Evolutionary conservation across 352 stramenopile genomes (phyloP).

Genomic region (Globisporangium megalacanthum): DNA sequence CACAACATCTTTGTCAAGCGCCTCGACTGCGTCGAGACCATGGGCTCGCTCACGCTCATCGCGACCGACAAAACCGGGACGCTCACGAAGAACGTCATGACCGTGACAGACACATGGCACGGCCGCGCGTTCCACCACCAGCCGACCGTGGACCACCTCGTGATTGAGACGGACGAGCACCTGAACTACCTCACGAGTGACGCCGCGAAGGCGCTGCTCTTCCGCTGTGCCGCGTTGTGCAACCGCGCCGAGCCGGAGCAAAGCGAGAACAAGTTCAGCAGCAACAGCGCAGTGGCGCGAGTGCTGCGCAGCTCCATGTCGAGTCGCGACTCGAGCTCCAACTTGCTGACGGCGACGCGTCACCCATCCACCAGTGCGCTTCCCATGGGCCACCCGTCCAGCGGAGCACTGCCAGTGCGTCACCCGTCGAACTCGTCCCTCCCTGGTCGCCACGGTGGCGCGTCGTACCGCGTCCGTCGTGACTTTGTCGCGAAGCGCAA

Average conservation of each 20-base stretch:
- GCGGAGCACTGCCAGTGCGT: too few relatives aligned
- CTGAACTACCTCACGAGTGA: too few relatives aligned
- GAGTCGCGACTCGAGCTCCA: not conserved
- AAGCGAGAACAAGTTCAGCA: not conserved
- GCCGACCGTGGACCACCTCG: too few relatives aligned
- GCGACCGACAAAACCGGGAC: too few relatives aligned
- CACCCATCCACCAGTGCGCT: too few relatives aligned
- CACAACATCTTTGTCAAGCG: slow-evolving; percentile 13
- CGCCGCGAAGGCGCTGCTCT: too few relatives aligned
- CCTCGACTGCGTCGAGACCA: too few relatives aligned
- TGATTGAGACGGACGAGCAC: too few relatives aligned
- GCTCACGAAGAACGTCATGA: too few relatives aligned
- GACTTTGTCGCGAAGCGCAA: slow-evolving; percentile 23
- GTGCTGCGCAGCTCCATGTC: not conserved
- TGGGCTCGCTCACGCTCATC: too few relatives aligned
- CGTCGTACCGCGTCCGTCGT: slow-evolving; percentile 15
- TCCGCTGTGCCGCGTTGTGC: slow-evolving; percentile 21
- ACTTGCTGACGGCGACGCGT: not conserved
- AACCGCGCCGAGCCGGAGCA: slow-evolving; percentile 28
- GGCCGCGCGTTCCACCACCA: too few relatives aligned
- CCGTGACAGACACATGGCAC: too few relatives aligned
- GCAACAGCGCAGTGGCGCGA: not conserved
- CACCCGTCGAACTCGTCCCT: slow-evolving; percentile 1
- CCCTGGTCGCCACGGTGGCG: slow-evolving; percentile 8
- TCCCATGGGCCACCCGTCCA: not conserved